Percentiles rank a stretch among this genome's conserved stretches.
Evolutionary conservation across 208 protist species (phyloP).

Genomic region (Porcisia deanei): DNA sequence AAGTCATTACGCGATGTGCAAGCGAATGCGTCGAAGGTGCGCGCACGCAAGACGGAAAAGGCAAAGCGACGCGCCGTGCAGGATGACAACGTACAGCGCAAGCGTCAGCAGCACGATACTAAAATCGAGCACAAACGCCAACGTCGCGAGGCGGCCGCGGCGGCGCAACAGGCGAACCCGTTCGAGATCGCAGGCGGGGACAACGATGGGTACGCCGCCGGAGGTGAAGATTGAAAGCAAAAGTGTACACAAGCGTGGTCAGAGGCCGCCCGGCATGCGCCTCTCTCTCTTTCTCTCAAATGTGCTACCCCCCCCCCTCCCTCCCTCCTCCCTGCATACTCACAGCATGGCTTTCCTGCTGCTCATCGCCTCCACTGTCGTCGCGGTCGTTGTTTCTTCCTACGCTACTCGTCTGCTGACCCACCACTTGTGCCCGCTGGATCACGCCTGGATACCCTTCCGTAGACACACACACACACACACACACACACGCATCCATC

Average conservation of each 20-base stretch:
- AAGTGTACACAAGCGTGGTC: background rate
- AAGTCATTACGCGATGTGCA: slow-evolving; percentile 73
- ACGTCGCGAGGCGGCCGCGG: slow-evolving; percentile 59
- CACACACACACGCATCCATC: background rate
- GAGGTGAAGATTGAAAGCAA: slow-evolving; percentile 37
- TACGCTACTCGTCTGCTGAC: background rate
- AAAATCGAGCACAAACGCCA: slow-evolving; percentile 64
- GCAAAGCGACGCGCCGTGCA: slow-evolving; percentile 74
- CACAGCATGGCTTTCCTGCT: background rate
- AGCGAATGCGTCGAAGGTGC: slow-evolving; percentile 73
- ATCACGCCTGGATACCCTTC: background rate
- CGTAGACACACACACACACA: background rate
- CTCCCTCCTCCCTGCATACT: background rate
- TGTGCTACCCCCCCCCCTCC: too few species aligned
- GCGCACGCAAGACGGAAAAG: slow-evolving; percentile 64
- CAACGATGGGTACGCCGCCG: slow-evolving; percentile 58
- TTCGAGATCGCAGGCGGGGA: slow-evolving; percentile 66
- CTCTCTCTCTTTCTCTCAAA: background rate
- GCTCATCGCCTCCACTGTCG: background rate
- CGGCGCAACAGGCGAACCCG: slow-evolving; percentile 67
- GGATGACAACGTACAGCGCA: slow-evolving; percentile 82
- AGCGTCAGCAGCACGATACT: slow-evolving; percentile 52
- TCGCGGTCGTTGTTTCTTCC: background rate
- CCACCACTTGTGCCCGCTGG: background rate
- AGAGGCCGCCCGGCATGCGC: background rate